Percentiles rank a stretch among this genome's conserved stretches.
Conservation (phyloP, 306 rosid species). For the Vicia villosa region DNA sequence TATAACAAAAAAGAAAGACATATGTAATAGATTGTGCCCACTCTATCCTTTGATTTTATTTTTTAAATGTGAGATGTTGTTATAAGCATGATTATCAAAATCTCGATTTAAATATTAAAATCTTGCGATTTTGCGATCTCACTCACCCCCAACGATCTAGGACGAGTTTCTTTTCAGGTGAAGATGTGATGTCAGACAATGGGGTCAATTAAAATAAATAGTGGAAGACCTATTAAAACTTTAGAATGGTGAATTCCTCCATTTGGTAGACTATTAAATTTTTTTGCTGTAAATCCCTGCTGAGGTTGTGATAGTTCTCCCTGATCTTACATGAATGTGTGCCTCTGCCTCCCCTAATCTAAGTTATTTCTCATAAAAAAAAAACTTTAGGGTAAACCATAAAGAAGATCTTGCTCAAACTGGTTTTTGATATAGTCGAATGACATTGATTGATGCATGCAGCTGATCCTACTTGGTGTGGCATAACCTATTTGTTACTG, state of each 20-base stretch:
- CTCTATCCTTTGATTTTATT: no score
- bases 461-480: neutral
- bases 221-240: constrained; percentile 5
- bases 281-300: neutral
- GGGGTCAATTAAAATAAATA: no score
- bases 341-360: neutral
- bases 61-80: no score
- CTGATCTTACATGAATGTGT: neutral
- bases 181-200: no score
- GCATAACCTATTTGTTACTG: constrained; percentile 4
- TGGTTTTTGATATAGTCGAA: neutral
- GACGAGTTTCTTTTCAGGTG: no score
- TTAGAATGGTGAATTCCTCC: neutral
- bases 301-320: neutral
- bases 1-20: no score
- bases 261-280: neutral
- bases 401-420: neutral
- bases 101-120: no score
- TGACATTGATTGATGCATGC: constrained; percentile 2
- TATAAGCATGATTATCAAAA: no score
- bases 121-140: no score
- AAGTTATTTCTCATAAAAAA: neutral
- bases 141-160: no score
- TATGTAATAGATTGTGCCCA: no score
- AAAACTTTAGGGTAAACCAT: constrained; percentile 14